Percentiles rank a stretch among this genome's conserved stretches.
Conservation (phyloP, 2,329 filamentous ascomycete species). For the Aspergillus carbonarius region DNA sequence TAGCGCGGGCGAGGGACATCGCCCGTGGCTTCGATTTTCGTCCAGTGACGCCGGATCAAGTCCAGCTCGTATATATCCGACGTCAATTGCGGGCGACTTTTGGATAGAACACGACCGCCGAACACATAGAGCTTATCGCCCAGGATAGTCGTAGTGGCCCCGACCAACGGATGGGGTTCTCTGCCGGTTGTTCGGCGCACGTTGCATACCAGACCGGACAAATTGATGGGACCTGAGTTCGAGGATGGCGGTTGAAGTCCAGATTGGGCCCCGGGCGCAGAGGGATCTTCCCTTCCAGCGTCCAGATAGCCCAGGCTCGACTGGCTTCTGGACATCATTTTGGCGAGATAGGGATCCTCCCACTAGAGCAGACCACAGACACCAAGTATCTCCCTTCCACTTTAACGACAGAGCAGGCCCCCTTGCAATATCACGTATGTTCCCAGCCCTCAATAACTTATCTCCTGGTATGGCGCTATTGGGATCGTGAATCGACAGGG, state of each 20-base stretch:
- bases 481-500: conserved; percentile 15
- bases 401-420: not conserved
- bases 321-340: conserved; percentile 41
- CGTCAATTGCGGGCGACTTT: conserved; percentile 79
- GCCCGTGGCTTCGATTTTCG: conserved; percentile 77
- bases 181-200: conserved; percentile 80
- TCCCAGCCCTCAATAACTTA: conserved; percentile 10
- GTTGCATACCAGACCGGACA: conserved; percentile 68
- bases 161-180: conserved; percentile 87
- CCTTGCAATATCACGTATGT: not conserved
- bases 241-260: conserved; percentile 28
- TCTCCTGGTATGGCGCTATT: conserved; percentile 12
- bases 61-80: conserved; percentile 93
- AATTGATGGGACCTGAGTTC: conserved; percentile 53
- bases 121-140: conserved; percentile 98
- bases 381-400: not conserved
- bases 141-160: conserved; percentile 89
- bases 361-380: not conserved
- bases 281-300: conserved; percentile 31
- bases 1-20: conserved; percentile 89
- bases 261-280: conserved; percentile 30
- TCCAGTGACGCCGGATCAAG: conserved; percentile 88
- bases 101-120: conserved; percentile 82
- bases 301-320: conserved; percentile 39
- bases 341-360: conserved; percentile 8